These are phyloP conservation scores for Fusarium mangiferae DNA, from an alignment of 2,329 filamentous ascomycete species.

Conservation along the genomic window DNA sequence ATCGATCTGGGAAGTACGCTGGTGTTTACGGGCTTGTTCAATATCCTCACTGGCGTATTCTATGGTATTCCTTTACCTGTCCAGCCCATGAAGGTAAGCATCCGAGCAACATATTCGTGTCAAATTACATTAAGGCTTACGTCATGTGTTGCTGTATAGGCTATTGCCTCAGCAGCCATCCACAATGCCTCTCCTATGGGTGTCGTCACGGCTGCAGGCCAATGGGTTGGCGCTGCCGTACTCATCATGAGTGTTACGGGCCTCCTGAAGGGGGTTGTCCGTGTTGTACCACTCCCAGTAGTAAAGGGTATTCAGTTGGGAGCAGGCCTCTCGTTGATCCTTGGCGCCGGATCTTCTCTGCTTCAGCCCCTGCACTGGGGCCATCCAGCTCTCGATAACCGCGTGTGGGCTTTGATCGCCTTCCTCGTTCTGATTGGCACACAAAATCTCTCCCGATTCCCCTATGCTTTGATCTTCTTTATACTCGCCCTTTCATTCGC, in stretches of 20 bases:
- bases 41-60: constrained; percentile 80
- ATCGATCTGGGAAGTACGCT: constrained; percentile 86
- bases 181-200: constrained; percentile 59
- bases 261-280: constrained; percentile 77
- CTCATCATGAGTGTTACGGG: constrained; percentile 83
- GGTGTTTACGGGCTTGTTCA: constrained; percentile 88
- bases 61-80: constrained; percentile 94
- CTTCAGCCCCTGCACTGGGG: constrained; percentile 76
- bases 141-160: constrained; percentile 53
- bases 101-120: not conserved
- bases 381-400: constrained; percentile 77
- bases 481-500: constrained; percentile 75
- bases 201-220: constrained; percentile 82
- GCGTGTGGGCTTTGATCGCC: constrained; percentile 78
- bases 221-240: constrained; percentile 77
- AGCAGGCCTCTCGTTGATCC: constrained; percentile 83
- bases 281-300: constrained; percentile 83
- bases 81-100: constrained; percentile 78
- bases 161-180: constrained; percentile 92
- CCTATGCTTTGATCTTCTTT: constrained; percentile 82
- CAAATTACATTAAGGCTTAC: not conserved
- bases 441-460: constrained; percentile 72
- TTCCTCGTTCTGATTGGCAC: constrained; percentile 78
- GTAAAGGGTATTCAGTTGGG: constrained; percentile 96
- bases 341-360: constrained; percentile 78